A percentile compares a stretch with the other conserved stretches of the same genome.
Conservation (phyloP, 148 eudicot genomes). For the Cornus florida region DNA sequence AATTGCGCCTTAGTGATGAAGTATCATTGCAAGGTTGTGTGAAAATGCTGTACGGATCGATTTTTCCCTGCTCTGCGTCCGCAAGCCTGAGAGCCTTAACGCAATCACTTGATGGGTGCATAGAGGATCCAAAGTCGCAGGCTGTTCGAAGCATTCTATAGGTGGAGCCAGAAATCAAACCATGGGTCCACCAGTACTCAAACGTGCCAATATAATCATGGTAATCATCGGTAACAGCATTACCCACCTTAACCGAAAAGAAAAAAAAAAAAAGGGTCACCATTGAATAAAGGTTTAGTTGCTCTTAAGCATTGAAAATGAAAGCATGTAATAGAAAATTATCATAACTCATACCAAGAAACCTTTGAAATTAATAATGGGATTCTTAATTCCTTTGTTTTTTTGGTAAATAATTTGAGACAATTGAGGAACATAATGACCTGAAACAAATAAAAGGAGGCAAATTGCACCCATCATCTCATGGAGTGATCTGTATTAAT, state of each 20-base stretch:
- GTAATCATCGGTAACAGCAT: constrained; percentile 88
- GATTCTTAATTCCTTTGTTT: constrained; percentile 69
- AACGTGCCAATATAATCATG: constrained; percentile 86
- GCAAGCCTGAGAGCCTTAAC: constrained; percentile 49
- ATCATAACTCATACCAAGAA: constrained; percentile 56
- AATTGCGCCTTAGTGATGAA: constrained; percentile 38
- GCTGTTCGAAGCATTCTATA: constrained; percentile 45
- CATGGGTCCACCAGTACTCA: constrained; percentile 97
- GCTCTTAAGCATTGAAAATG: background rate
- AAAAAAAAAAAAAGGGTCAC: background rate
- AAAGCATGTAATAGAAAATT: background rate
- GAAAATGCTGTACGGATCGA: constrained; percentile 86
- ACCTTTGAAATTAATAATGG: constrained; percentile 79
- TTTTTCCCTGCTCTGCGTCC: constrained; percentile 65
- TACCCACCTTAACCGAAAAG: constrained; percentile 71
- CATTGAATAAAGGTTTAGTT: background rate
- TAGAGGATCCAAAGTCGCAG: constrained; percentile 64
- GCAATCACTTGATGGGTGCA: constrained; percentile 67
- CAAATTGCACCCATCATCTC: constrained; percentile 8
- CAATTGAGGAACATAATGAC: constrained; percentile 92
- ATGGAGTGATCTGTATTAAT: background rate
- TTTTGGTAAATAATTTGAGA: constrained; percentile 68
- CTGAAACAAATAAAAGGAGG: constrained; percentile 31
- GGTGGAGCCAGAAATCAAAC: constrained; percentile 80
- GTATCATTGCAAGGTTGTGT: constrained; percentile 62